Conservation (phyloP, 331 rosid species). For the Quercus lobata region DNA sequence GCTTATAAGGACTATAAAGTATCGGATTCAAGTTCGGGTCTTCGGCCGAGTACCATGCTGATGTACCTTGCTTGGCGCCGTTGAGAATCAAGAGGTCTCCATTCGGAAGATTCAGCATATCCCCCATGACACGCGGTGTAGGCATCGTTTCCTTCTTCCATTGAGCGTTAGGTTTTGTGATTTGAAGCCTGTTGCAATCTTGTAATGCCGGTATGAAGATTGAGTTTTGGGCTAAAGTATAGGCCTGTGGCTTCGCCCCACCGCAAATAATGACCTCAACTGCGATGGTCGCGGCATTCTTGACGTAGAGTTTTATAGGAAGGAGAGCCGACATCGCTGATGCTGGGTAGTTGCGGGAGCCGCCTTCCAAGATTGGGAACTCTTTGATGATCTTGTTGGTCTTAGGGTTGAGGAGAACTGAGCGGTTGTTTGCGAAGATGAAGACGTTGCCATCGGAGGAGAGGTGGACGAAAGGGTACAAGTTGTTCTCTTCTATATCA, state of each 20-base stretch:
- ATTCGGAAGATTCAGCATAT: constrained; percentile 55
- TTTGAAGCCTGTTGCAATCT: constrained; percentile 56
- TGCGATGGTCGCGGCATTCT: neutral
- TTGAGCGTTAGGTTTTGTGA: constrained; percentile 37
- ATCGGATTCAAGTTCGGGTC: constrained; percentile 50
- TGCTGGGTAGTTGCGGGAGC: constrained; percentile 85
- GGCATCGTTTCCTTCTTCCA: constrained; percentile 79
- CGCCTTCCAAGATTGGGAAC: constrained; percentile 48
- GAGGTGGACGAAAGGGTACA: constrained; percentile 77
- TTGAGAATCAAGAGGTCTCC: constrained; percentile 69
- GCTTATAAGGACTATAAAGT: constrained; percentile 43
- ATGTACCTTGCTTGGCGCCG: constrained; percentile 68
- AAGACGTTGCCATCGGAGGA: constrained; percentile 67
- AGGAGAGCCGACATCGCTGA: constrained; percentile 77
- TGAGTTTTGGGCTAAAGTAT: constrained; percentile 29
- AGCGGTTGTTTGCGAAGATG: constrained; percentile 71
- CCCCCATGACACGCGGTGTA: constrained; percentile 73
- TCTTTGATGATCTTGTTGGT: constrained; percentile 40
- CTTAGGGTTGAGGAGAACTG: constrained; percentile 51
- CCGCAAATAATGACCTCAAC: constrained; percentile 80
- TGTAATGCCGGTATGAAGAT: constrained; percentile 34
- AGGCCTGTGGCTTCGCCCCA: constrained; percentile 53
- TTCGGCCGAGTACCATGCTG: constrained; percentile 81
- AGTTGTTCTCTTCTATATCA: constrained; percentile 85
- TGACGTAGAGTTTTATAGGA: constrained; percentile 51